phyloP scores from a whole-genome alignment of 208 protist genomes.

The Crithidia expoeki region DNA sequence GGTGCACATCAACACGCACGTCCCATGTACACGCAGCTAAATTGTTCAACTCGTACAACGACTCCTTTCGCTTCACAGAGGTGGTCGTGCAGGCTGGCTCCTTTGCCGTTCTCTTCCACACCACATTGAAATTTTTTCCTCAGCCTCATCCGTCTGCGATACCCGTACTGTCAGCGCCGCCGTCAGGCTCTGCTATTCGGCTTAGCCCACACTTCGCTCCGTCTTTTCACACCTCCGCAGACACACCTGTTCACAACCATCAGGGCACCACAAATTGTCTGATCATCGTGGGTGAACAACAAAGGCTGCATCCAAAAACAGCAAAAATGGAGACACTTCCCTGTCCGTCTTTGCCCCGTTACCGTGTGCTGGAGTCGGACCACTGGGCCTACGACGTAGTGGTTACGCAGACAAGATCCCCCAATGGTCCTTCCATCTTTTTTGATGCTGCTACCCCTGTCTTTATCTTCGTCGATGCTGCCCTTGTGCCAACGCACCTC shows the following conservation, averaged over 20 bases:
- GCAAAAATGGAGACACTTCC: too few relatives aligned
- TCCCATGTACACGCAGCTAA: neutral
- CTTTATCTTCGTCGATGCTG: conserved; percentile 29
- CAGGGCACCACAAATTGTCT: neutral
- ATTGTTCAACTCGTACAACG: neutral
- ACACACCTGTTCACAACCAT: neutral
- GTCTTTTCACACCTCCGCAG: neutral
- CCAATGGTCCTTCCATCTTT: neutral
- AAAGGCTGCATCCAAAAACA: neutral
- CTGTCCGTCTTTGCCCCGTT: neutral
- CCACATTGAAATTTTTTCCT: neutral
- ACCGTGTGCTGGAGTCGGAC: conserved; percentile 18
- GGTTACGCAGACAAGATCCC: neutral
- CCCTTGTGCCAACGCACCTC: conserved; percentile 18
- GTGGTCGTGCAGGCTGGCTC: conserved; percentile 25
- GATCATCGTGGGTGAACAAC: neutral
- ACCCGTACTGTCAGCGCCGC: neutral
- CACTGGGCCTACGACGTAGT: conserved; percentile 40
- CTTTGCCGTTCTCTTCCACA: conserved; percentile 32
- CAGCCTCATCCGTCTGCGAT: neutral
- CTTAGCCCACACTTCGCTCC: neutral
- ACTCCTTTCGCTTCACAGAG: conserved; percentile 8
- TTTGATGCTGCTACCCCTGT: neutral
- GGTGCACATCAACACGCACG: neutral
- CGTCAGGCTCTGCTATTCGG: neutral